phyloP scores from a whole-genome alignment of 1,284 basidiomycete species.

The Exsudoporus floridanus region DNA sequence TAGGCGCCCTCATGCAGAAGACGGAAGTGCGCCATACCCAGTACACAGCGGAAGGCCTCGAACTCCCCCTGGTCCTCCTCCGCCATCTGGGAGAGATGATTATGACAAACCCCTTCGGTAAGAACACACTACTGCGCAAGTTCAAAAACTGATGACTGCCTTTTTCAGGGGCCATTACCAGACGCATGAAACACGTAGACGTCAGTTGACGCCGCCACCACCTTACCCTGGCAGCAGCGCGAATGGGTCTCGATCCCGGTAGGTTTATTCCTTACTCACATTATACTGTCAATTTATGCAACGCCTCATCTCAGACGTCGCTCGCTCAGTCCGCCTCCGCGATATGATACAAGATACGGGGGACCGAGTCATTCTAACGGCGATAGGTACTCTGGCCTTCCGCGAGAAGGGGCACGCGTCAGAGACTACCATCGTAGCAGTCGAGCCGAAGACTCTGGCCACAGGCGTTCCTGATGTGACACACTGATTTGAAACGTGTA shows the following conservation, averaged over 20 bases:
- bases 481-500: conserved; percentile 6
- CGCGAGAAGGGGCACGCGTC: conserved; percentile 40
- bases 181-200: conserved; percentile 48
- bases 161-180: conserved; percentile 46
- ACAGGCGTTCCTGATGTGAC: conserved; percentile 37
- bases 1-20: conserved; percentile 39
- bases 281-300: neutral
- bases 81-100: conserved; percentile 48
- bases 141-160: neutral
- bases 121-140: conserved; percentile 12
- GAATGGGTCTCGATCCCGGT: conserved; percentile 57
- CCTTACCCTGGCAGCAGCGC: conserved; percentile 43
- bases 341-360: conserved; percentile 45
- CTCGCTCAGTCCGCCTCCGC: conserved; percentile 62
- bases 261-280: conserved; percentile 5
- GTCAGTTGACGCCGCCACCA: conserved; percentile 57
- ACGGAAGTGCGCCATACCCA: conserved; percentile 29
- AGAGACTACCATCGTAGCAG: conserved; percentile 66
- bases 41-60: conserved; percentile 41
- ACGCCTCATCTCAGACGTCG: conserved; percentile 51
- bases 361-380: conserved; percentile 44
- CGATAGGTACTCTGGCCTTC: conserved; percentile 42
- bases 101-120: conserved; percentile 53
- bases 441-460: conserved; percentile 44
- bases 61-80: conserved; percentile 46